A percentile compares a stretch with the other conserved stretches of the same genome.
Evolutionary conservation across 768 basidiomycete genomes (phyloP).

Genomic region (Trametopsis cervina): DNA sequence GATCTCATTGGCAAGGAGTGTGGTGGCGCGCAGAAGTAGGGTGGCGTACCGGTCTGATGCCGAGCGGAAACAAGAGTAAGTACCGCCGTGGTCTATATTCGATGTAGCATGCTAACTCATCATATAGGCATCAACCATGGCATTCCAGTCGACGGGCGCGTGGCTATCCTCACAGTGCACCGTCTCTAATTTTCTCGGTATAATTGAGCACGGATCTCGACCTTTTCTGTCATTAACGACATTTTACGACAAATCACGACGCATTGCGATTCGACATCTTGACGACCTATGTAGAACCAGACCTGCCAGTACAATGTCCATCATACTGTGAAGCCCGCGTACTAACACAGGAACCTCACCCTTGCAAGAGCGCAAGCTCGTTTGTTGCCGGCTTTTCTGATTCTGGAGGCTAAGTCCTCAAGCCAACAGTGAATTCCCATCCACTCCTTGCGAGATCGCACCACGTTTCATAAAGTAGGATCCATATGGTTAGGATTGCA

Average conservation of each 20-base stretch:
- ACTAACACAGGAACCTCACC: no score
- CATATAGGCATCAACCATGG: conserved; percentile 68
- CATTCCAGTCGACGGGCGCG: conserved; percentile 72
- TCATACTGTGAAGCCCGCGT: no score
- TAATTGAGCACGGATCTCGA: neutral
- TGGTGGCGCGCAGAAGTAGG: conserved; percentile 77
- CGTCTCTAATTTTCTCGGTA: conserved; percentile 28
- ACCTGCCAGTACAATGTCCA: no score
- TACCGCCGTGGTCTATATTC: neutral
- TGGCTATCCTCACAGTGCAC: conserved; percentile 69
- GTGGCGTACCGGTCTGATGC: conserved; percentile 64
- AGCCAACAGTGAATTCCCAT: no score
- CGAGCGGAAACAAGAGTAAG: conserved; percentile 62
- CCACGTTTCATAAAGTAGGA: no score
- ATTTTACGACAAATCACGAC: neutral
- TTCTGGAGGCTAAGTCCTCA: no score
- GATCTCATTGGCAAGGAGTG: conserved; percentile 53
- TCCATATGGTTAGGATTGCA: no score
- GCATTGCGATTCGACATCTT: neutral
- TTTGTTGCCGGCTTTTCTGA: no score
- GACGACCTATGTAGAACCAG: no score
- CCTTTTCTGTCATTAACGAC: neutral
- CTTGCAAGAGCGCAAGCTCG: no score
- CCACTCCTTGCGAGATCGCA: no score
- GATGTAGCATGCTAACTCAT: neutral